phyloP scores from a whole-genome alignment of 306 rosid species.

The Glycyrrhiza uralensis region DNA sequence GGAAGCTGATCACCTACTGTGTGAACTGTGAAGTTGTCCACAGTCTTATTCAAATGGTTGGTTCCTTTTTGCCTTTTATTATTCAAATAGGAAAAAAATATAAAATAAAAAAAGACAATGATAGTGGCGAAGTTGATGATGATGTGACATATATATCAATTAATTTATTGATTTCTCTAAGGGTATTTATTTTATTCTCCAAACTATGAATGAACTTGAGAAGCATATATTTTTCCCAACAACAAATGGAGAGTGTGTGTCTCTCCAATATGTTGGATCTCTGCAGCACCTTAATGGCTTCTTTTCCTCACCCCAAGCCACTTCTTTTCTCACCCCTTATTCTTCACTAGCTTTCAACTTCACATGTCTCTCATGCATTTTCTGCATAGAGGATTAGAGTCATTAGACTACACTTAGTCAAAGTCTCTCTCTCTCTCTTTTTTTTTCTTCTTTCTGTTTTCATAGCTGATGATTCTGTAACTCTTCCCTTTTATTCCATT shows the following conservation, averaged over 20 bases:
- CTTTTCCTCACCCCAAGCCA: slow-evolving; percentile 7
- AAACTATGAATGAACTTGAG: slow-evolving; percentile 12
- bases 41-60: background rate
- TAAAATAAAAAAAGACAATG: background rate
- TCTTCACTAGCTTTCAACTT: slow-evolving; percentile 14
- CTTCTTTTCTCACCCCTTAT: background rate
- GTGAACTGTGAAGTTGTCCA: slow-evolving; percentile 5
- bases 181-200: slow-evolving; percentile 27
- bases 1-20: background rate
- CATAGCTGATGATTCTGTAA: slow-evolving; percentile 1
- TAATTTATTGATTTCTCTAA: background rate
- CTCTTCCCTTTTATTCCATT: background rate
- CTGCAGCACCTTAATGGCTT: slow-evolving; percentile 36
- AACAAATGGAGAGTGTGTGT: slow-evolving; percentile 10
- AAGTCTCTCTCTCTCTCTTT: too few relatives aligned
- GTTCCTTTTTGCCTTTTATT: background rate
- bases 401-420: background rate
- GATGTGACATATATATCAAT: slow-evolving; percentile 13
- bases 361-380: background rate
- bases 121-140: slow-evolving; percentile 16
- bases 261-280: slow-evolving; percentile 15
- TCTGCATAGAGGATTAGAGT: background rate
- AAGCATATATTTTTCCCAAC: slow-evolving; percentile 17
- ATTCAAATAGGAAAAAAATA: background rate
- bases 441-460: too few relatives aligned